Conservation (phyloP, 495 filamentous ascomycete genomes). For the Penicilliopsis zonata region DNA sequence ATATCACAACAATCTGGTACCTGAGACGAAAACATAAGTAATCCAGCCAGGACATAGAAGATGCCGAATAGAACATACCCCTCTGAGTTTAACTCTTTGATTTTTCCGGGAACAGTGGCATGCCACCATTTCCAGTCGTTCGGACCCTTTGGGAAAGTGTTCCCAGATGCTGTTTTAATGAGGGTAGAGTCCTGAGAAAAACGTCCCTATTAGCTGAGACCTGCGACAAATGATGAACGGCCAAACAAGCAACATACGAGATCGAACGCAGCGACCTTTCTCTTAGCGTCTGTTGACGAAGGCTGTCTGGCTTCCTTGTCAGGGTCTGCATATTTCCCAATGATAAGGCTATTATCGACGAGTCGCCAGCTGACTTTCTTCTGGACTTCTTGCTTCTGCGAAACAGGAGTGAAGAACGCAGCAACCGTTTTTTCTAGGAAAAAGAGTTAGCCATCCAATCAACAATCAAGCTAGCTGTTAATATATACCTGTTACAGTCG, state of each 20-base stretch:
- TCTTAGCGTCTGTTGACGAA: constrained; percentile 17
- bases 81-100: constrained; percentile 56
- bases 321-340: constrained; percentile 52
- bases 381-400: constrained; percentile 58
- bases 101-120: constrained; percentile 45
- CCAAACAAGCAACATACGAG: constrained; percentile 62
- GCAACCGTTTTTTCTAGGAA: constrained; percentile 51
- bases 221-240: too few species aligned
- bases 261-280: constrained; percentile 82
- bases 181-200: constrained; percentile 71
- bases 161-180: constrained; percentile 68
- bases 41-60: neutral
- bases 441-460: neutral
- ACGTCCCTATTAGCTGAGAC: constrained; percentile 1
- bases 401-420: constrained; percentile 81
- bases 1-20: constrained; percentile 68
- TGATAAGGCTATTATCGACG: constrained; percentile 55
- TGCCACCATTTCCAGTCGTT: constrained; percentile 97
- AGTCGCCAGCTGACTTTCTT: constrained; percentile 65
- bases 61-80: constrained; percentile 38
- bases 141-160: constrained; percentile 55
- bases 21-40: constrained; percentile 38
- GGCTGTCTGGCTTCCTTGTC: constrained; percentile 5
- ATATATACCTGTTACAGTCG: constrained; percentile 56
- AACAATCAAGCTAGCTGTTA: neutral